These are phyloP conservation scores for Solidago caesia DNA, from an alignment of 129 eudicot genomes.

Conservation along the genomic window DNA sequence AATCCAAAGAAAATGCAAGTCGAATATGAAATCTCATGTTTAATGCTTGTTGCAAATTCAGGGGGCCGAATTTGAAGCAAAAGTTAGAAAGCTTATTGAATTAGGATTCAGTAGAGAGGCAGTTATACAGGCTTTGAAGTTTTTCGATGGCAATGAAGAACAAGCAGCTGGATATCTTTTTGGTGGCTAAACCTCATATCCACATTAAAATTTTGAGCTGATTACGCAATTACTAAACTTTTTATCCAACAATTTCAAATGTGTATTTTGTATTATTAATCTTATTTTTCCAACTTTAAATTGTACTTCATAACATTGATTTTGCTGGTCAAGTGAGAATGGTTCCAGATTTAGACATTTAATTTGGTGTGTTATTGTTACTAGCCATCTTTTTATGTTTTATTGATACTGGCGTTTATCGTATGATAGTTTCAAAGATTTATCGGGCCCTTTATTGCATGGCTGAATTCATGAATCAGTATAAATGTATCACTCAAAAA, in stretches of 20 bases:
- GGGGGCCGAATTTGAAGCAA: conserved; percentile 92
- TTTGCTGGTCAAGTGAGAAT: too few species aligned
- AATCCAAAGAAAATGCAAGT: background rate
- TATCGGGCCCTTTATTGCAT: too few species aligned
- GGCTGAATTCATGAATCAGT: too few species aligned
- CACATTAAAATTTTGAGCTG: conserved; percentile 2
- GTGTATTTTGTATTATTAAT: conserved; percentile 34
- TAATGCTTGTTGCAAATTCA: conserved; percentile 26
- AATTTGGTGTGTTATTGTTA: too few species aligned
- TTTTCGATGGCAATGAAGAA: conserved; percentile 87
- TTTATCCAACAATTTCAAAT: background rate
- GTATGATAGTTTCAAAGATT: too few species aligned
- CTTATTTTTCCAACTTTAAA: background rate
- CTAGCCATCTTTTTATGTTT: too few species aligned
- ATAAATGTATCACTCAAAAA: too few species aligned
- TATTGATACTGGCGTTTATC: too few species aligned
- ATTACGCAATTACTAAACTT: background rate
- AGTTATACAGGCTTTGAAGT: conserved; percentile 76
- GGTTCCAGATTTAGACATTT: too few species aligned
- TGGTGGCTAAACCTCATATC: conserved; percentile 49
- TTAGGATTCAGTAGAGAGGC: conserved; percentile 85
- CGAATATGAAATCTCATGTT: background rate
- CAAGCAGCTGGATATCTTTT: conserved; percentile 93
- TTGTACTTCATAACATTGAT: too few species aligned
- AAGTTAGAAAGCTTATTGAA: conserved; percentile 80